Conservation (phyloP, 345 rosid genomes). For the Euphorbia tirucalli region DNA sequence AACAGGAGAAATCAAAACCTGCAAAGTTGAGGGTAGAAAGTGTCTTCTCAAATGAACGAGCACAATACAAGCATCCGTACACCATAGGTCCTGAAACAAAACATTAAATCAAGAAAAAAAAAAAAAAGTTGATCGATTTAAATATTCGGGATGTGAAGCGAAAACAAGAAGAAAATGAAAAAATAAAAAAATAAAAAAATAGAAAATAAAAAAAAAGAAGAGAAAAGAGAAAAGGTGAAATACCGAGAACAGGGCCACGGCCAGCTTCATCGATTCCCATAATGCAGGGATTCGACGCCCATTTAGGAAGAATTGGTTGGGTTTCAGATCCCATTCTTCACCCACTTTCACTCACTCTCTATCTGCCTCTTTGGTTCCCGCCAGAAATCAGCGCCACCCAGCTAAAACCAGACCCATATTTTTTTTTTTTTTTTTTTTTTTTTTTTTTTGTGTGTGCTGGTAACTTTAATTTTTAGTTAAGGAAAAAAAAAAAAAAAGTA, state of each 20-base stretch:
- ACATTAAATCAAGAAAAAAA: neutral
- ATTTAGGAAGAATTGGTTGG: conserved; percentile 35
- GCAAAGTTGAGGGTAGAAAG: conserved; percentile 81
- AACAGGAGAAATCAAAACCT: conserved; percentile 51
- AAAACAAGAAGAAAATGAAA: too few species aligned
- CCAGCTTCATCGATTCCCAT: conserved; percentile 99
- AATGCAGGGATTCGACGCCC: conserved; percentile 81
- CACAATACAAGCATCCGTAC: conserved; percentile 90
- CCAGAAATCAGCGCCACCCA: conserved; percentile 7
- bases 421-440: neutral
- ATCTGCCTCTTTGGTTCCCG: conserved; percentile 4
- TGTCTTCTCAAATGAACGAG: conserved; percentile 64
- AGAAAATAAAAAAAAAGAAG: too few species aligned
- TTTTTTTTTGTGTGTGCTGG: neutral
- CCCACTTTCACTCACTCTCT: neutral
- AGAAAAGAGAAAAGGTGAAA: neutral
- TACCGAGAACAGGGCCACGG: conserved; percentile 90
- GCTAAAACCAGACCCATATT: too few species aligned
- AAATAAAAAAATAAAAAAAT: too few species aligned
- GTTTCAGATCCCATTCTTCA: conserved; percentile 38
- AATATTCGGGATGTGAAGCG: too few species aligned
- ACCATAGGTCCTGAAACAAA: conserved; percentile 87
- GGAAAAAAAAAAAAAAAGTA: too few species aligned
- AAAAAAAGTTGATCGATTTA: neutral
- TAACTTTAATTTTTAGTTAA: too few species aligned